Evolutionary conservation across 2,329 filamentous ascomycete species (phyloP), one percentile per base, ranked within the genome.

Genomic region (Pseudogymnoascus sp.): DNA sequence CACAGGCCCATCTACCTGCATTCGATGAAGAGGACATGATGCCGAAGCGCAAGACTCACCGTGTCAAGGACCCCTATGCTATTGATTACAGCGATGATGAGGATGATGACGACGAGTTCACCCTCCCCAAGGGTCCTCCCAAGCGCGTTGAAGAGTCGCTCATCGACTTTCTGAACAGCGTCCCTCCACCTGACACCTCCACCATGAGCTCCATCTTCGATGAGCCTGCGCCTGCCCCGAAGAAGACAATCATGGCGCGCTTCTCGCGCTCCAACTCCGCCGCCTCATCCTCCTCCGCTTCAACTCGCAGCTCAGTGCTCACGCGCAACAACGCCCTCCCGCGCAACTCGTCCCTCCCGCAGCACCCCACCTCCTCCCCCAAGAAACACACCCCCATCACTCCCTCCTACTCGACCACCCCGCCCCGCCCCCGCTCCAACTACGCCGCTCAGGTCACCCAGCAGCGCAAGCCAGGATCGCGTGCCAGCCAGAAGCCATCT

Each of bases 51-150:
- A 96, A 90, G 71, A 90, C 88, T 49, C 84, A 88, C 53, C 86
- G 91, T 28, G 85, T 92, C 61, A 89, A 85, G 63, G 95, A 99
- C 70, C 95, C 93, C 0, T 97, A 97, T 68, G 91, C 92, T n/a
- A 91, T 97, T 66, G 93, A 97, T 71, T 79, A 86, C 31, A 89
- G 87, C 11, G 73, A 76, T 49, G 75, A 77, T 36, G 75, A 75
- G 59, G 72, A 75, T 34, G 72, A 74, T 5, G 67, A 69, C n/a
- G 67, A 71, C 23, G 62, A 62, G 14, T 46, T 46, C 49, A 65
- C 62, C 11, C 69, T 68, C 14, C 62, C 62, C 68, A 63, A 34
- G 14, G 59, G n/a, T 25, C 73, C 76, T 11, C 70, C 70, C 3
- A 79, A 79, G 66, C 60, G 37, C 43, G 77, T 81, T 66, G 85